phyloP scores from a whole-genome alignment of 306 rosid species.

The Rosa rugosa region DNA sequence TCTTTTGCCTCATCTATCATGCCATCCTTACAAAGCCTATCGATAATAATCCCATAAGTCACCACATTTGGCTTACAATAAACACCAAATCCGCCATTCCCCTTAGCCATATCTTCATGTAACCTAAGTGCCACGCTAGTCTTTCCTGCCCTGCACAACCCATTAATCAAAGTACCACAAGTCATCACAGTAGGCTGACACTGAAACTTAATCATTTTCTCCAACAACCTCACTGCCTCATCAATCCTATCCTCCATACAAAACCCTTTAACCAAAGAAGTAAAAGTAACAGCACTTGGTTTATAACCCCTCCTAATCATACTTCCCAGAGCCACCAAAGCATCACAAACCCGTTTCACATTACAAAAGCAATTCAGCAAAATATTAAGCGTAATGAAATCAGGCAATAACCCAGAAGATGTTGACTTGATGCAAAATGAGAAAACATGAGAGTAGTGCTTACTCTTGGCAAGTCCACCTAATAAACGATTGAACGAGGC shows the following conservation, averaged over 20 bases:
- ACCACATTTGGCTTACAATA: slow-evolving; percentile 33
- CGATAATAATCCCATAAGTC: slow-evolving; percentile 35
- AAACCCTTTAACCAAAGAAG: slow-evolving; percentile 42
- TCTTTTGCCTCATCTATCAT: slow-evolving; percentile 38
- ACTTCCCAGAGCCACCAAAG: slow-evolving; percentile 33
- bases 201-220: slow-evolving; percentile 34
- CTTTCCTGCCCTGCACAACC: slow-evolving; percentile 46
- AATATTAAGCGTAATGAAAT: slow-evolving; percentile 31
- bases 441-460: slow-evolving; percentile 33
- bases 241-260: slow-evolving; percentile 39
- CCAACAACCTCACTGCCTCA: slow-evolving; percentile 34
- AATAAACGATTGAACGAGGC: slow-evolving; percentile 41
- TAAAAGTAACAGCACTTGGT: slow-evolving; percentile 33
- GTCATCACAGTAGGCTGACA: slow-evolving; percentile 36
- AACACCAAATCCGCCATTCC: slow-evolving; percentile 25
- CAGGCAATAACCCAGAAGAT: slow-evolving; percentile 20
- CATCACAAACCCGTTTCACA: slow-evolving; percentile 30
- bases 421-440: background rate
- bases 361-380: slow-evolving; percentile 44
- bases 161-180: slow-evolving; percentile 36
- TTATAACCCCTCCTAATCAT: slow-evolving; percentile 36
- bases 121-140: slow-evolving; percentile 31
- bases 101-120: slow-evolving; percentile 38
- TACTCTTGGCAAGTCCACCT: slow-evolving; percentile 35
- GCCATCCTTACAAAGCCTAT: slow-evolving; percentile 50